Evolutionary conservation across 305 asterid species (phyloP).

Genomic region (Rubia balearica): DNA sequence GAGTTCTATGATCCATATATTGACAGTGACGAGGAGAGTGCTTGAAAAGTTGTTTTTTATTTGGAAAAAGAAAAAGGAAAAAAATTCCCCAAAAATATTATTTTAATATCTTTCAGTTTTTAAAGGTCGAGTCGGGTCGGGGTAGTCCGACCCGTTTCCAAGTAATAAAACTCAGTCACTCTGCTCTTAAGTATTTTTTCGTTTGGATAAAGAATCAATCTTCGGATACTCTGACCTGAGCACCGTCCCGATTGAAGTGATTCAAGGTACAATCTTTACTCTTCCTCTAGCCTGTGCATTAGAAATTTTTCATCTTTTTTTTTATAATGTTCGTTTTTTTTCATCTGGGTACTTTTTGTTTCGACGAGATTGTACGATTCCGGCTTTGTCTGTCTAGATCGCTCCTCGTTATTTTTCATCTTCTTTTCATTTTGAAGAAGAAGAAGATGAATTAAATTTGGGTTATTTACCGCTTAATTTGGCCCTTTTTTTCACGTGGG

Average conservation of each 20-base stretch:
- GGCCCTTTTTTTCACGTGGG: background rate
- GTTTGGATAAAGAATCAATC: background rate
- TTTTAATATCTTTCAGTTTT: too few species aligned
- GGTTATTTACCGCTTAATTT: too few species aligned
- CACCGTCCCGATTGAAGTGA: background rate
- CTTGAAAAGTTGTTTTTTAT: background rate
- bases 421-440: too few species aligned
- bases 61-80: background rate
- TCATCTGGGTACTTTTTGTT: background rate
- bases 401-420: background rate
- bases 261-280: slow-evolving; percentile 7
- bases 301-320: background rate
- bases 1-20: background rate
- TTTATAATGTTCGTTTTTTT: background rate
- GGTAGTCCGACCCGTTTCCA: background rate
- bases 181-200: background rate
- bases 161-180: background rate
- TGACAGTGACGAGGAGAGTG: background rate
- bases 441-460: too few species aligned
- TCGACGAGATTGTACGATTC: background rate
- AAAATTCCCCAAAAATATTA: too few species aligned
- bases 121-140: background rate
- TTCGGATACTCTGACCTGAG: background rate
- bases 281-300: background rate
- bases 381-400: background rate